Evolutionary conservation across 2,329 filamentous ascomycete genomes (phyloP).

Genomic region (Aspergillus puulaauensis): DNA sequence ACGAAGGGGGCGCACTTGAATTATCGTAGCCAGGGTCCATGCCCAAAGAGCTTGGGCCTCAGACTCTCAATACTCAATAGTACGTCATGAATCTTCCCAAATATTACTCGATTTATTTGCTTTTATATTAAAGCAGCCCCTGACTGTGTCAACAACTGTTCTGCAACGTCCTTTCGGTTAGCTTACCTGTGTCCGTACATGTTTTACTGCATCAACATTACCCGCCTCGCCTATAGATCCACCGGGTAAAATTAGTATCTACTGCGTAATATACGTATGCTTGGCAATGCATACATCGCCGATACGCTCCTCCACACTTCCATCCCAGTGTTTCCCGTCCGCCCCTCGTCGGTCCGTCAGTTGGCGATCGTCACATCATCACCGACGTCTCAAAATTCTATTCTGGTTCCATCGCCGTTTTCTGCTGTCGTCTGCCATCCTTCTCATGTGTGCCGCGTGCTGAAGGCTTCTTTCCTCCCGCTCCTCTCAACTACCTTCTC

Average conservation of each 20-base stretch:
- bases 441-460: not conserved
- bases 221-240: too few relatives aligned
- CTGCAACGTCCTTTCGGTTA: not conserved
- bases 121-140: conserved; percentile 6
- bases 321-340: not conserved
- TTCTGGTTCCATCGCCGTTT: conserved; percentile 6
- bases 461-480: not conserved
- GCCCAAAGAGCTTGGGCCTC: not conserved
- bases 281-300: not conserved
- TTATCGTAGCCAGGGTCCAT: not conserved
- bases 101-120: not conserved
- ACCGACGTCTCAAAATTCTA: conserved; percentile 17
- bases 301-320: not conserved
- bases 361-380: conserved; percentile 16
- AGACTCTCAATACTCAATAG: not conserved
- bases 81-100: not conserved
- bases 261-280: not conserved
- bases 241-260: not conserved
- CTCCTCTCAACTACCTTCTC: not conserved
- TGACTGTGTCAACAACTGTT: conserved; percentile 1
- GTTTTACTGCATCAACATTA: not conserved
- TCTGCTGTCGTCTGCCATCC: not conserved
- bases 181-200: not conserved
- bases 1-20: not conserved
- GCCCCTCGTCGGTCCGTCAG: conserved; percentile 19